These are phyloP conservation scores for Tillandsia fasciculata DNA, from an alignment of 176 grass and related monocot species.

Conservation along the genomic window DNA sequence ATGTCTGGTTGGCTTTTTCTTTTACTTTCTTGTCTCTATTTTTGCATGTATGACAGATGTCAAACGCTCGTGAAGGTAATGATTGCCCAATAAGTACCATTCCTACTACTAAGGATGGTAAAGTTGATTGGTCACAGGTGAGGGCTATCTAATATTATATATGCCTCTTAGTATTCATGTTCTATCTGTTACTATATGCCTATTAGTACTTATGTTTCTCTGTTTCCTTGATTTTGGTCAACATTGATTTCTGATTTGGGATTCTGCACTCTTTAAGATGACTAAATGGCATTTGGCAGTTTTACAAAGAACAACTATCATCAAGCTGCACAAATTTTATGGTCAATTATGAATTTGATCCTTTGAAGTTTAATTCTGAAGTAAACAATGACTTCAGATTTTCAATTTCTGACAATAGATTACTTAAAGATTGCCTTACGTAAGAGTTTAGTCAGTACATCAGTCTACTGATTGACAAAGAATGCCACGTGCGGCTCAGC, in stretches of 20 bases:
- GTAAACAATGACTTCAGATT: background rate
- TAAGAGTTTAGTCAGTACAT: no score
- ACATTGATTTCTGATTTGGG: background rate
- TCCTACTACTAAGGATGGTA: conserved; percentile 78
- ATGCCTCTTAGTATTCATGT: background rate
- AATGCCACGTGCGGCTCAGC: no score
- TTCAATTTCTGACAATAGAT: background rate
- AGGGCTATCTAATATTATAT: background rate
- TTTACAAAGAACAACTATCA: background rate
- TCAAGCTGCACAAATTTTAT: no score
- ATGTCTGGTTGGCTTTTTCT: background rate
- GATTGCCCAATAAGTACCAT: conserved; percentile 56
- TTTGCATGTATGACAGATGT: conserved; percentile 57
- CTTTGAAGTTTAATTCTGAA: background rate
- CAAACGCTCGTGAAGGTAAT: conserved; percentile 50
- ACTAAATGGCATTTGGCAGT: background rate
- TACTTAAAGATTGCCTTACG: no score
- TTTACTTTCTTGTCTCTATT: background rate
- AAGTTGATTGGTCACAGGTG: conserved; percentile 98
- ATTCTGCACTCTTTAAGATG: background rate
- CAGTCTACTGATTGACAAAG: no score
- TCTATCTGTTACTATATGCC: background rate
- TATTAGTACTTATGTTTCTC: background rate
- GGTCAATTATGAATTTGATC: background rate
- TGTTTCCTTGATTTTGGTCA: background rate